A percentile compares a stretch with the other conserved stretches of the same genome.
Conservation (phyloP, 2,329 filamentous ascomycete genomes). For the Aureobasidium sp. region DNA sequence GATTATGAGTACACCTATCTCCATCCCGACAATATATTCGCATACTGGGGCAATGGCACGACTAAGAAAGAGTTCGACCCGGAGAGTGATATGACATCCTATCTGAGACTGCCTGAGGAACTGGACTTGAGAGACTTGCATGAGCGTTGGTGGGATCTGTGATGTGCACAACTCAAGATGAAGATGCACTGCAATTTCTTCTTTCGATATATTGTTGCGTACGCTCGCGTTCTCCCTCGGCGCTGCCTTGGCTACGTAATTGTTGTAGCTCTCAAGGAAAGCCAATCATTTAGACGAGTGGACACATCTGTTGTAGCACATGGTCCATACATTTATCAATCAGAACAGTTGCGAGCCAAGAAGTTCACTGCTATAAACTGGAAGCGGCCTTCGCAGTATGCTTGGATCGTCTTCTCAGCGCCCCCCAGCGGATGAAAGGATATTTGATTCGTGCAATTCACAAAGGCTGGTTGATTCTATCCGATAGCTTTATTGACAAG, state of each 20-base stretch:
- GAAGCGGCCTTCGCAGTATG: too few relatives aligned
- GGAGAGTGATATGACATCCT: slow-evolving; percentile 55
- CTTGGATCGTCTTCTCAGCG: not conserved
- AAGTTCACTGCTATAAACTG: not conserved
- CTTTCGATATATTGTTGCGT: too few relatives aligned
- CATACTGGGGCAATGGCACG: slow-evolving; percentile 63
- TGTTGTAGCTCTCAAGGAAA: not conserved
- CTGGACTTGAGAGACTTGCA: slow-evolving; percentile 57
- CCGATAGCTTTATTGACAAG: not conserved
- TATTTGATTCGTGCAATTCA: not conserved
- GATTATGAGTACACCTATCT: slow-evolving; percentile 50
- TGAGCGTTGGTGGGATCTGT: slow-evolving; percentile 55
- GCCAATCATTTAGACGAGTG: too few relatives aligned
- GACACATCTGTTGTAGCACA: not conserved
- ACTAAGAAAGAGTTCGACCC: slow-evolving; percentile 53
- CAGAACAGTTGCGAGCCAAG: not conserved
- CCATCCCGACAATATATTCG: slow-evolving; percentile 45
- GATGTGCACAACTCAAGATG: not conserved
- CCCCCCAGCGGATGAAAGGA: not conserved
- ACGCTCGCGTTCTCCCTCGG: too few relatives aligned
- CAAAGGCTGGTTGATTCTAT: not conserved
- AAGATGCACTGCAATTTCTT: not conserved
- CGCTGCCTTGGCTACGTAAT: not conserved
- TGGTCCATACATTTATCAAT: not conserved
- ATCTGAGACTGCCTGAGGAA: slow-evolving; percentile 51